Percentiles rank a stretch among this genome's conserved stretches.
Evolutionary conservation across 1,284 basidiomycete species (phyloP).

Genomic region (Kwoniella shivajii): DNA sequence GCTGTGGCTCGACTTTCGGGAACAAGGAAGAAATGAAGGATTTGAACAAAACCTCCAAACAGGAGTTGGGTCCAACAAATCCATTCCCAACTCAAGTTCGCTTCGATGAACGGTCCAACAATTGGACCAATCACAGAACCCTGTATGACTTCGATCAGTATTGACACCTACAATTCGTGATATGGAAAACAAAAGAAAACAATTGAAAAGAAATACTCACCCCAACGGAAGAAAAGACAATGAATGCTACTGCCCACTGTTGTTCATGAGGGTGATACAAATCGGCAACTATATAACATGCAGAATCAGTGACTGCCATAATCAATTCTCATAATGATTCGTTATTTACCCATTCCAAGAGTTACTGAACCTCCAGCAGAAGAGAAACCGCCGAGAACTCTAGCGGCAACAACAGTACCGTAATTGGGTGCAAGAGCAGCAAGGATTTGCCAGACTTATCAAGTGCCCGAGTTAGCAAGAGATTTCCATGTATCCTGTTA

Average conservation of each 20-base stretch:
- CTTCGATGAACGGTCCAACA: conserved; percentile 45
- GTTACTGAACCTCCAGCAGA: conserved; percentile 61
- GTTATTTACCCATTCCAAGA: conserved; percentile 47
- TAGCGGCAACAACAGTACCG: conserved; percentile 64
- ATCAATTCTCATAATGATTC: background rate
- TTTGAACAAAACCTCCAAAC: conserved; percentile 52
- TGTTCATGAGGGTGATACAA: conserved; percentile 64
- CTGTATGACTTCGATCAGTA: too few species aligned
- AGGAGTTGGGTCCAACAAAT: conserved; percentile 55
- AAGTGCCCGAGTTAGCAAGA: background rate
- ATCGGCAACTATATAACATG: conserved; percentile 58
- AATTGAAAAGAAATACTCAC: too few species aligned
- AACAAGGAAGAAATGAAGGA: conserved; percentile 52
- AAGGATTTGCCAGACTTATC: conserved; percentile 58
- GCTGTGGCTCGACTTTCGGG: conserved; percentile 55
- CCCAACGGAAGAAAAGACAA: conserved; percentile 64
- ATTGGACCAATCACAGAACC: conserved; percentile 61
- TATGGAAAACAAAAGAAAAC: background rate
- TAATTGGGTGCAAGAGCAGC: conserved; percentile 66
- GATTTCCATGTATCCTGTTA: background rate
- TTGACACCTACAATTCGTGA: too few species aligned
- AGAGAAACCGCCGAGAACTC: conserved; percentile 69
- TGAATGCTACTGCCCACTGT: conserved; percentile 63
- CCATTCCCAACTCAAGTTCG: conserved; percentile 57
- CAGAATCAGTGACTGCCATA: background rate